Conservation (phyloP, 108 stramenopile genomes). For the Schizochytrium sp. region DNA sequence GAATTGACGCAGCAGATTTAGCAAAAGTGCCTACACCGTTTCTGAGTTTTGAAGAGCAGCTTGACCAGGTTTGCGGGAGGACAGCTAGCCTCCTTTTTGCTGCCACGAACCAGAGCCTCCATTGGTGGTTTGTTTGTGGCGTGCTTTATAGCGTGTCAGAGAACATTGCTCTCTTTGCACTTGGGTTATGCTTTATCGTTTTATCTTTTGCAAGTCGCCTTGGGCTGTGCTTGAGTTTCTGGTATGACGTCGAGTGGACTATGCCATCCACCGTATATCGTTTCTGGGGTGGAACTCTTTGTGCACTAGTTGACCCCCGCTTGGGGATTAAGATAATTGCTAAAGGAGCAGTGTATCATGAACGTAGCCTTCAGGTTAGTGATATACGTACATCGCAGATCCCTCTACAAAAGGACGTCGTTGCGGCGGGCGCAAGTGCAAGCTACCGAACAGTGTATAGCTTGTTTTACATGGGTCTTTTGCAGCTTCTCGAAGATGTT, state of each 20-base stretch:
- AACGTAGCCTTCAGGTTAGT: background rate
- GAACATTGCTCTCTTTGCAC: background rate
- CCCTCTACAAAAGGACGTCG: slow-evolving; percentile 1
- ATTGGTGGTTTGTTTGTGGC: slow-evolving; percentile 3
- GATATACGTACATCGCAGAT: background rate
- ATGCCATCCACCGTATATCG: background rate
- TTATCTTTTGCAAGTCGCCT: background rate
- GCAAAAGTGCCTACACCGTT: background rate
- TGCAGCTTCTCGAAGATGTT: background rate
- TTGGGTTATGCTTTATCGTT: background rate
- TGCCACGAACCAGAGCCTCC: background rate
- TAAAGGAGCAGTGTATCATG: background rate
- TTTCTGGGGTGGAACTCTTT: background rate
- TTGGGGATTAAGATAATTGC: background rate
- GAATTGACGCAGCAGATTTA: background rate
- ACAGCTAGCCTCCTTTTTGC: background rate
- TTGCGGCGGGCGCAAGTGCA: slow-evolving; percentile 17
- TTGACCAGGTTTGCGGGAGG: background rate
- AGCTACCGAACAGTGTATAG: background rate
- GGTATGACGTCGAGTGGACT: background rate
- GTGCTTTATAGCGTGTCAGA: background rate
- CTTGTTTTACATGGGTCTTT: background rate
- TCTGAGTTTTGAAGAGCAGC: background rate
- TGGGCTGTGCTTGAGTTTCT: background rate
- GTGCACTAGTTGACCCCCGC: background rate